Evolutionary conservation across 1,139 yeast species (phyloP), one percentile per base, ranked within the genome.

Genomic region (Pneumocystis murina): DNA sequence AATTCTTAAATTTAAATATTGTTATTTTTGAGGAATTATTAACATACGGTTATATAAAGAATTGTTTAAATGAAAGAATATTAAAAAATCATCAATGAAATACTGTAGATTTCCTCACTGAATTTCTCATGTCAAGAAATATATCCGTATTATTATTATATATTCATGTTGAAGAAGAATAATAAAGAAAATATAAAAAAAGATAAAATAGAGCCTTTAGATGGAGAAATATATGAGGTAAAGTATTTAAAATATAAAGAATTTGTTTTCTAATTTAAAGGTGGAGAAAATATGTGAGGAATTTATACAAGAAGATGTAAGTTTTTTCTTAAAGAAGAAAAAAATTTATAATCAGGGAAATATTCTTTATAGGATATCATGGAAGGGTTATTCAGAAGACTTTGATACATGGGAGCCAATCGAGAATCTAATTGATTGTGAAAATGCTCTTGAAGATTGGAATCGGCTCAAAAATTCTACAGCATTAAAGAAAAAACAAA

Each of bases 291-390:
- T 48, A 24, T 48, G 33, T 24, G 55, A 48, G 10, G 55, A 48
- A 20, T 48, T 48, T 48, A 30, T 48, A 2, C 55, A 48, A 14
- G 55, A 48, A 48, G 33, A 48, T 48, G 55, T 48, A 24, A 12
- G n/a, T 24, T 48, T 43, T 24, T 2, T 48, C 12, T 24, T 24
- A 8, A 48, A 24, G n/a, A 20, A 48, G 7, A 48, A 14, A 28
- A 24, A 12, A 48, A 48, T 48, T 48, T 48, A 48, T 48, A 43
- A 1, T 48, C 17, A 48, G 55, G 55, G 55, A 24, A 48, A 24
- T 48, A 48, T 48, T 48, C 55, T 48, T 24, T 48, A 48, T 48
- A 48, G 55, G n/a, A 48, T 48, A 48, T 48, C 55, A 48, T 48
- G 55, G 55, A 48, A 48, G 20, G 55, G 55, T 20, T 48, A 48